A percentile compares a stretch with the other conserved stretches of the same genome.
Conservation (phyloP, 2,329 filamentous ascomycete genomes). For the Paramyrothecium sp. region DNA sequence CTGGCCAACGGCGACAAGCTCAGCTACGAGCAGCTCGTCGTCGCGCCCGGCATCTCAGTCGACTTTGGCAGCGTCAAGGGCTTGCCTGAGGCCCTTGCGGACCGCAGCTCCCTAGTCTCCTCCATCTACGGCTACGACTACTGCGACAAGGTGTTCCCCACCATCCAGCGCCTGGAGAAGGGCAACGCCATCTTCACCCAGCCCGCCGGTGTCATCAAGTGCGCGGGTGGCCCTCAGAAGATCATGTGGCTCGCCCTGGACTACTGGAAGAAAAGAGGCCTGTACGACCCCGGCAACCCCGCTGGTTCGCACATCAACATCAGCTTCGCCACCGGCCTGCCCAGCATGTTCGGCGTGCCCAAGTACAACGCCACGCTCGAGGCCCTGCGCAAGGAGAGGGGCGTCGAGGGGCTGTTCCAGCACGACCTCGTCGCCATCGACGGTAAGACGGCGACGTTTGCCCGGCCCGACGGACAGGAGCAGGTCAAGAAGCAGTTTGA, state of each 20-base stretch:
- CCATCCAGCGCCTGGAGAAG: constrained; percentile 43
- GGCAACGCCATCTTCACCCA: constrained; percentile 60
- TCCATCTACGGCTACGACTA: constrained; percentile 58
- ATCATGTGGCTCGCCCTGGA: constrained; percentile 62
- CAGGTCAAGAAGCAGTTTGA: constrained; percentile 49
- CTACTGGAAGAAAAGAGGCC: constrained; percentile 52
- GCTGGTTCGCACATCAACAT: constrained; percentile 46
- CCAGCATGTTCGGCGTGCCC: constrained; percentile 58
- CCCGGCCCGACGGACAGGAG: constrained; percentile 38
- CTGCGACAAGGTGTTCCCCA: constrained; percentile 51
- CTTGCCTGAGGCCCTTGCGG: constrained; percentile 52
- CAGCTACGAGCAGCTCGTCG: constrained; percentile 63
- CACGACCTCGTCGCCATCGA: constrained; percentile 54
- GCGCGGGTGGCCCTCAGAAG: constrained; percentile 61
- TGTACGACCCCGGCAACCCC: constrained; percentile 42
- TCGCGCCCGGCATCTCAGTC: constrained; percentile 56
- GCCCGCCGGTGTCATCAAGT: constrained; percentile 57
- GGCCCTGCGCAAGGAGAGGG: constrained; percentile 49
- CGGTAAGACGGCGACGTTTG: constrained; percentile 52
- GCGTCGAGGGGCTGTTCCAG: constrained; percentile 57
- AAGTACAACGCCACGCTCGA: constrained; percentile 57
- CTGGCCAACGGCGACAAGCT: constrained; percentile 55
- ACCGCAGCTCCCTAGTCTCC: constrained; percentile 47
- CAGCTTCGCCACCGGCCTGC: constrained; percentile 53
- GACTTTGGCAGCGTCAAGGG: constrained; percentile 52